These are phyloP conservation scores for Populus deltoides DNA, from an alignment of 345 rosid genomes.

Conservation along the genomic window DNA sequence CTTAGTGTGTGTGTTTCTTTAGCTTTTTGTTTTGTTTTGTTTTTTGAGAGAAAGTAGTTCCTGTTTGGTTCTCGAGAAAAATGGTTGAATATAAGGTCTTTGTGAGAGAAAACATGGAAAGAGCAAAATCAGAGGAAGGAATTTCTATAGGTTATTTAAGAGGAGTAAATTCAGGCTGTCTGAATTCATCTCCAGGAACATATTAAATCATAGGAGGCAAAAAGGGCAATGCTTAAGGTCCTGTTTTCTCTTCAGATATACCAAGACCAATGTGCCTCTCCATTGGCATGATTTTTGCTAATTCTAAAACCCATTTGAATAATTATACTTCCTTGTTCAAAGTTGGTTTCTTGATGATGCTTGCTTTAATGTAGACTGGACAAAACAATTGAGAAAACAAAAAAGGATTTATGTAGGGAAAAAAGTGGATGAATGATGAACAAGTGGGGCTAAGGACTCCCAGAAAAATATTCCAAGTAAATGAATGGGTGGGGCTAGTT, in stretches of 20 bases:
- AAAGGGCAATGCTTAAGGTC: background rate
- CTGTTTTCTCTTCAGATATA: background rate
- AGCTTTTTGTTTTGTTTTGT: no score
- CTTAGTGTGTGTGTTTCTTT: conserved; percentile 12
- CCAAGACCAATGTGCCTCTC: background rate
- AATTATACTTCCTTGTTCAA: background rate
- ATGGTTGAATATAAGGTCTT: background rate
- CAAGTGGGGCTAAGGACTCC: background rate
- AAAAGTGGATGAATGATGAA: conserved; percentile 14
- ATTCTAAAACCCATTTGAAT: background rate
- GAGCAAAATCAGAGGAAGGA: conserved; percentile 11
- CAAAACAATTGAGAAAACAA: background rate
- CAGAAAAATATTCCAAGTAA: background rate
- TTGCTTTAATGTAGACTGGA: background rate
- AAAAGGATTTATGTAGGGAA: background rate
- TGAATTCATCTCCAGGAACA: background rate
- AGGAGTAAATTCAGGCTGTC: conserved; percentile 27
- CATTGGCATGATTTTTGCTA: background rate
- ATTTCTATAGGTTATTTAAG: conserved; percentile 20
- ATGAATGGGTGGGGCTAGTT: background rate
- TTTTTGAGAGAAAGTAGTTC: background rate
- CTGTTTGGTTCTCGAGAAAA: conserved; percentile 36
- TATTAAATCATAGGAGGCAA: background rate
- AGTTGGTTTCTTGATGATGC: background rate
- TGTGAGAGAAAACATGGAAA: conserved; percentile 18